Evolutionary conservation across 1,139 yeast species (phyloP).

Genomic region (Candida sojae): DNA sequence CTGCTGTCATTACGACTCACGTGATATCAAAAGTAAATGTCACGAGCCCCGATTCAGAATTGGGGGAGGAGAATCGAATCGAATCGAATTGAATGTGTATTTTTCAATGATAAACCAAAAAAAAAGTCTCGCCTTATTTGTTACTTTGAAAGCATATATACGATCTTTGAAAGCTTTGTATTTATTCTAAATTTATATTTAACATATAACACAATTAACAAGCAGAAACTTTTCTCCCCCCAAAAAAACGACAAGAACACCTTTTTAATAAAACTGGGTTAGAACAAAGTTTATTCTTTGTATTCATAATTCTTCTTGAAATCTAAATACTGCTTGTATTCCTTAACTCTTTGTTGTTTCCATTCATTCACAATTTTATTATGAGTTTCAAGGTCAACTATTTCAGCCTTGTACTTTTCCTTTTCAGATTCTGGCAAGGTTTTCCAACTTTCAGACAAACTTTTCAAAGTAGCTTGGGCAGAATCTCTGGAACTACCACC

Average conservation of each 20-base stretch:
- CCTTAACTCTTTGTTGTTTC: slow-evolving; percentile 27
- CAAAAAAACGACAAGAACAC: background rate
- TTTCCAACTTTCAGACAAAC: slow-evolving; percentile 32
- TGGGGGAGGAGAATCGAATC: no score
- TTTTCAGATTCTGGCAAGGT: slow-evolving; percentile 30
- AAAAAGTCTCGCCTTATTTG: no score
- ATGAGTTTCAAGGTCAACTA: slow-evolving; percentile 18
- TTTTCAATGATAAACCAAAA: no score
- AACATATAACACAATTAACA: no score
- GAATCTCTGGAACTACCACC: slow-evolving; percentile 13
- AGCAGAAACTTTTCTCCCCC: no score
- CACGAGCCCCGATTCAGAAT: no score
- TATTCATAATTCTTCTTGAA: slow-evolving; percentile 9
- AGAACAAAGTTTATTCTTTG: background rate
- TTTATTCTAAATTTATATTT: no score
- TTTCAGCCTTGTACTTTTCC: slow-evolving; percentile 24
- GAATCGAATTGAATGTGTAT: no score
- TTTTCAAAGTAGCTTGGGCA: slow-evolving; percentile 22
- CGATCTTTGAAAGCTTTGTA: no score
- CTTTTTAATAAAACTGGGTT: background rate
- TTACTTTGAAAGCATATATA: no score
- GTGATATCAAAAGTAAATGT: no score
- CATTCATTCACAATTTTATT: slow-evolving; percentile 26
- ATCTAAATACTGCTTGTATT: slow-evolving; percentile 17
- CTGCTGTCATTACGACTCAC: no score